Percentiles rank a stretch among this genome's conserved stretches.
phyloP scores from a whole-genome alignment of 1,284 basidiomycete genomes.

The Moniliella sp. region DNA sequence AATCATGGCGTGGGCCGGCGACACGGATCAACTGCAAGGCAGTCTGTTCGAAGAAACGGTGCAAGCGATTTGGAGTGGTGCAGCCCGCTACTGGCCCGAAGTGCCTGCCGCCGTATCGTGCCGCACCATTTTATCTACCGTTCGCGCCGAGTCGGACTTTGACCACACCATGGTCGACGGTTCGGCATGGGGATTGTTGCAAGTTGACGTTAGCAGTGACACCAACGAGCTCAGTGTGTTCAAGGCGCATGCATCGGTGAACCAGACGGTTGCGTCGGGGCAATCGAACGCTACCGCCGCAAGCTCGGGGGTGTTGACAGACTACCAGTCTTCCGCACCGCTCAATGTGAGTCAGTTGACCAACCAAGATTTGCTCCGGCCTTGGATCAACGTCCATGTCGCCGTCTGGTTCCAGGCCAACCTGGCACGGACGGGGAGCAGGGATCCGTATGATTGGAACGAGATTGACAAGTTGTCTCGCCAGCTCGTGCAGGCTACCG shows the following conservation, averaged over 20 bases:
- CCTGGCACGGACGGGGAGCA: not conserved
- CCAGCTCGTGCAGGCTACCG: too few species aligned
- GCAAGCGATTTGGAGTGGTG: conserved; percentile 1
- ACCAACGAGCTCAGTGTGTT: not conserved
- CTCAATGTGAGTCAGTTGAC: not conserved
- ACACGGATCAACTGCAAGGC: not conserved
- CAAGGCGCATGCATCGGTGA: not conserved
- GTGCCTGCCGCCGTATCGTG: not conserved
- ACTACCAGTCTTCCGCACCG: conserved; percentile 1
- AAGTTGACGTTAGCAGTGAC: too few species aligned
- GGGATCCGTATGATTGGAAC: conserved; percentile 2
- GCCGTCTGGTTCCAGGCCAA: conserved; percentile 3
- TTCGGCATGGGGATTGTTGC: too few species aligned
- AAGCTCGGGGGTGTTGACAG: not conserved
- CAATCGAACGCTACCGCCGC: not conserved
- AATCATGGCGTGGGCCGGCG: conserved; percentile 1
- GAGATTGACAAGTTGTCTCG: not conserved
- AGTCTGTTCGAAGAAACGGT: not conserved
- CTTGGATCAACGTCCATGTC: conserved; percentile 2
- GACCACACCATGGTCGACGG: not conserved
- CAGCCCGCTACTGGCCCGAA: conserved; percentile 2
- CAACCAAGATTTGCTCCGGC: not conserved
- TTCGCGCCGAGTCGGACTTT: conserved; percentile 2
- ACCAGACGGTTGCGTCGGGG: conserved; percentile 1
- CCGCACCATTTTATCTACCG: conserved; percentile 1